Evolutionary conservation across 2,329 filamentous ascomycete species (phyloP), one percentile per base, ranked within the genome.

Genomic region (Diplodia mutila): DNA sequence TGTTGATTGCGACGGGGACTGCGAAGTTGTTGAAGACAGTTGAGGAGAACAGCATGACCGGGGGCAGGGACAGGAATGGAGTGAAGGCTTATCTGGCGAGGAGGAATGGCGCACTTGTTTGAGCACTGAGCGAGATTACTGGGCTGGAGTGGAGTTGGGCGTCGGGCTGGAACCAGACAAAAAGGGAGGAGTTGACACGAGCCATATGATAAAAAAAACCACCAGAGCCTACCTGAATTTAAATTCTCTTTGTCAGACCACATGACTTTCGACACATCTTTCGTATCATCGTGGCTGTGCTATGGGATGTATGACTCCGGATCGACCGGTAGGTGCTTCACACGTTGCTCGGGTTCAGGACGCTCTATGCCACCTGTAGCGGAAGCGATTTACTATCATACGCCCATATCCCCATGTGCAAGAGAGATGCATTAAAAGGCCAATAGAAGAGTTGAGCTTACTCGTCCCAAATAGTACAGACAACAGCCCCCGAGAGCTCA

Each of bases 381-480:
- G 18, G 34, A 42, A 4, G 37, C 37, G 37, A 42, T 37, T 37
- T 12, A 32, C 34, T 37, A 37, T n/a, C n/a, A n/a, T 42, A 42
- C 27, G 16, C 4, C 25, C 18, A 5, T 32, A 53, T 29, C 2
- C 34, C 34, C 8, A 14, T 12, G 32, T 37, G 11, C 11, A 37
- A 37, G 34, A 12, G 34, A 37, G 34, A 37, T 37, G 11, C 11
- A n/a, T 8, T 1, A 54, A 54, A 32, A 14, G 1, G 1, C 11
- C 21, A 8, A 21, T 16, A 7, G 37, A 42, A 9, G 0, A 46
- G 39, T 3, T 18, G 32, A 29, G 46, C 46, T 57, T 64, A 70
- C 67, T 75, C 73, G 66, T 76, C 71, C 75, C 76, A 80, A 11
- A 78, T 69, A 14, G 79, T 75, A 69, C 72, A 72, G 34, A 77